A percentile compares a stretch with the other conserved stretches of the same genome.
These are phyloP conservation scores for Carex arenaria DNA, from an alignment of 202 grass and related monocot species.

Conservation along the genomic window DNA sequence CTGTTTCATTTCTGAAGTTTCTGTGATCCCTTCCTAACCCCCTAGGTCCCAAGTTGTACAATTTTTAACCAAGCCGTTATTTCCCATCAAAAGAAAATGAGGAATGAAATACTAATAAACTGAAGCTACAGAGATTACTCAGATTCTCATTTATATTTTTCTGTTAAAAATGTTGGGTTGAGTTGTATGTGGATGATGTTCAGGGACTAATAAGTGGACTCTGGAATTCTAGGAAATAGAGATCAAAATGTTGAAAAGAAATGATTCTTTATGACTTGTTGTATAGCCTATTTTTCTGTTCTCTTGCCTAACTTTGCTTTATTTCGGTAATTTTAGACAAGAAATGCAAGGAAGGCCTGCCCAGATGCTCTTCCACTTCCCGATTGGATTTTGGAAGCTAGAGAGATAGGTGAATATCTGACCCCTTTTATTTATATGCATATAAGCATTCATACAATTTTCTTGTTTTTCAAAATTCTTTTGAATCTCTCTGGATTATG, in stretches of 20 bases:
- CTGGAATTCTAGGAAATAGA: neutral
- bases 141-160: neutral
- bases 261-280: neutral
- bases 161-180: neutral
- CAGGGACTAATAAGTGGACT: neutral
- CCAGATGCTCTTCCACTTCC: slow-evolving; percentile 68
- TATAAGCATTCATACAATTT: neutral
- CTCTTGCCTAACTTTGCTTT: slow-evolving; percentile 19
- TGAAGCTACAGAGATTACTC: neutral
- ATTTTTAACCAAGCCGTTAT: neutral
- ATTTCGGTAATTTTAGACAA: slow-evolving; percentile 44
- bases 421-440: slow-evolving; percentile 13
- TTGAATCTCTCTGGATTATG: neutral
- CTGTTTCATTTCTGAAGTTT: neutral
- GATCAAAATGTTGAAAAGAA: neutral
- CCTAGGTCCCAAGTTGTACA: neutral
- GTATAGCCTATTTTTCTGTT: neutral
- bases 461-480: neutral
- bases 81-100: neutral
- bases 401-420: slow-evolving; percentile 60
- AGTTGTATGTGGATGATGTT: neutral
- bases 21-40: neutral
- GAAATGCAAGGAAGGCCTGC: slow-evolving; percentile 98
- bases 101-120: neutral
- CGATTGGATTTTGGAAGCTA: slow-evolving; percentile 72